Evolutionary conservation across 2,329 filamentous ascomycete genomes (phyloP), one percentile per base, ranked within the genome.

Genomic region (Monosporascus sp.): DNA sequence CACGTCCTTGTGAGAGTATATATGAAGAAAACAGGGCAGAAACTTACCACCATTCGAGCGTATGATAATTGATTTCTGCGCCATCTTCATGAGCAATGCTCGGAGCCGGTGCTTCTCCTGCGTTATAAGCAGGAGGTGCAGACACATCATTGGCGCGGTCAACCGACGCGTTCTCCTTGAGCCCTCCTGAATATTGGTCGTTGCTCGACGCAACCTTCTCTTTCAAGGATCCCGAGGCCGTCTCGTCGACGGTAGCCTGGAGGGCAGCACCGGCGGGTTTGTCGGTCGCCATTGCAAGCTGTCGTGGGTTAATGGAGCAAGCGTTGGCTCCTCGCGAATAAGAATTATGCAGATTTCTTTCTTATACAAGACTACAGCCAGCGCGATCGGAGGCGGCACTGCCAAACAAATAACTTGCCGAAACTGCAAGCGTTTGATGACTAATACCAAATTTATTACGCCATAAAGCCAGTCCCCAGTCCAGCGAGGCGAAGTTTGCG

Each of bases 31-130:
- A 42, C 7, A 6, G 34, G 3, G 20, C 3, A 9, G 4, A 0
- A 18, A 60, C 69, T 27, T 68, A 71, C 69, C 69, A 72, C 70
- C 70, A 72, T 9, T 63, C 65, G 34, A 72, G 55, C 1, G 67
- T 69, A 61, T 70, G 71, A 60, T 71, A 71, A 53, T 72, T 60
- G 27, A 72, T 72, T 14, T 56, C 54, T n/a, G 31, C 47, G 18
- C 52, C 54, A 24, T 54, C 49, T 17, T 56, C 54, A 25, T 56
- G 54, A 6, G 52, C 47, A 22, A 54, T 47, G 49, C 54, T 56
- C 18, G 52, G 54, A 34, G 49, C 51, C 11, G 46, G 25, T 18
- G 20, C 39, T 42, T 34, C 31, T 34, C 3, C 18, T 20, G 2
- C 18, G 18, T 24, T 11, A 14, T 14, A 18, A 14, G 39, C n/a